Evolutionary conservation across 2,329 filamentous ascomycete species (phyloP).

Genomic region (Phaeophleospora eucalypticola): DNA sequence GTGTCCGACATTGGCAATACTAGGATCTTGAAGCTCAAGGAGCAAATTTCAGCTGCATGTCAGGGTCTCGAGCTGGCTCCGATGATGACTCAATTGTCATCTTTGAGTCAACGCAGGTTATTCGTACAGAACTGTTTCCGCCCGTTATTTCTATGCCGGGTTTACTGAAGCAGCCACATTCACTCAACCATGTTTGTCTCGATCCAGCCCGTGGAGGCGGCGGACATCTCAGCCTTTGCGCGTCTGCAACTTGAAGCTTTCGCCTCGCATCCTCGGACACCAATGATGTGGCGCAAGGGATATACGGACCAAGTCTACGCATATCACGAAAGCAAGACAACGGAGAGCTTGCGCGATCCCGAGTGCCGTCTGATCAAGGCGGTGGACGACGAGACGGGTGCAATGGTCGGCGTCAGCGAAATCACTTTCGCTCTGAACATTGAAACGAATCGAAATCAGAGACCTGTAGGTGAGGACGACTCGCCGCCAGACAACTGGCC

Average conservation of each 20-base stretch:
- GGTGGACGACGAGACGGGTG: conserved; percentile 17
- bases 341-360: conserved; percentile 10
- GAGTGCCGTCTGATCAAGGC: conserved; percentile 19
- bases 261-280: conserved; percentile 21
- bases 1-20: no score
- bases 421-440: conserved; percentile 20
- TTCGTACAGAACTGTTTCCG: no score
- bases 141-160: no score
- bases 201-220: conserved; percentile 14
- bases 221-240: conserved; percentile 22
- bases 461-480: conserved; percentile 8
- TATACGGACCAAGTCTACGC: conserved; percentile 25
- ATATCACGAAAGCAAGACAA: conserved; percentile 17
- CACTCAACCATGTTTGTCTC: conserved; percentile 19
- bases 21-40: no score
- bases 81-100: no score
- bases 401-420: conserved; percentile 23
- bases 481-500: conserved; percentile 22
- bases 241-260: conserved; percentile 26
- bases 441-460: conserved; percentile 5
- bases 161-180: no score
- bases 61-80: no score
- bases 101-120: no score
- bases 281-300: conserved; percentile 24
- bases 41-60: background rate